A percentile compares a stretch with the other conserved stretches of the same genome.
phyloP scores from a whole-genome alignment of 2,329 filamentous ascomycete species.

The Colletotrichum truncatum region DNA sequence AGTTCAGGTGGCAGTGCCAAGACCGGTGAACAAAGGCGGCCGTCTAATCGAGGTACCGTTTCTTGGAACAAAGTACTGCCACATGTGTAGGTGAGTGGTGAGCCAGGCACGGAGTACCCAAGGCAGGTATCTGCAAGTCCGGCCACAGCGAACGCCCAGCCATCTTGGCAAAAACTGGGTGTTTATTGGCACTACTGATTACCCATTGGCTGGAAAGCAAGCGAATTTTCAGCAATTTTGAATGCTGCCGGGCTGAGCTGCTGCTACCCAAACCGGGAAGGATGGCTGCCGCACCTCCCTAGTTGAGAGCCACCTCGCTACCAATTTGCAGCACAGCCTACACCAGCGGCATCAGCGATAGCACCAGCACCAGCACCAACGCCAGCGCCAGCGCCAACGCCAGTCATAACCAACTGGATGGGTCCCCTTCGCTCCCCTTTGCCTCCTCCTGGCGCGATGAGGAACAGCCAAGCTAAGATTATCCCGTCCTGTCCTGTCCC shows the following conservation, averaged over 20 bases:
- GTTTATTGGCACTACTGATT: conserved; percentile 13
- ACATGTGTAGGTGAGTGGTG: too few relatives aligned
- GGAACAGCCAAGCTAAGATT: too few relatives aligned
- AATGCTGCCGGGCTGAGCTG: not conserved
- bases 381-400: not conserved
- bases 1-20: conserved; percentile 15
- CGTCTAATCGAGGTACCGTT: too few relatives aligned
- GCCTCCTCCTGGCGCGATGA: too few relatives aligned
- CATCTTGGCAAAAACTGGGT: conserved; percentile 10
- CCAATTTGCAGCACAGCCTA: too few relatives aligned
- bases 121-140: too few relatives aligned
- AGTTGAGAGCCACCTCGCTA: not conserved
- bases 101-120: too few relatives aligned
- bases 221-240: not conserved
- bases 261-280: not conserved
- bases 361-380: conserved; percentile 1
- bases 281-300: conserved; percentile 3
- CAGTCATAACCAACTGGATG: conserved; percentile 11
- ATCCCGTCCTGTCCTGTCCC: not conserved
- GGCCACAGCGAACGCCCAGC: too few relatives aligned
- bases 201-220: not conserved
- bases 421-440: not conserved
- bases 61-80: too few relatives aligned
- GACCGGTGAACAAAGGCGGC: conserved; percentile 15
- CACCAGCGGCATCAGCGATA: not conserved